phyloP scores from a whole-genome alignment of 352 stramenopile genomes.

The Poterioochromonas sp. region DNA sequence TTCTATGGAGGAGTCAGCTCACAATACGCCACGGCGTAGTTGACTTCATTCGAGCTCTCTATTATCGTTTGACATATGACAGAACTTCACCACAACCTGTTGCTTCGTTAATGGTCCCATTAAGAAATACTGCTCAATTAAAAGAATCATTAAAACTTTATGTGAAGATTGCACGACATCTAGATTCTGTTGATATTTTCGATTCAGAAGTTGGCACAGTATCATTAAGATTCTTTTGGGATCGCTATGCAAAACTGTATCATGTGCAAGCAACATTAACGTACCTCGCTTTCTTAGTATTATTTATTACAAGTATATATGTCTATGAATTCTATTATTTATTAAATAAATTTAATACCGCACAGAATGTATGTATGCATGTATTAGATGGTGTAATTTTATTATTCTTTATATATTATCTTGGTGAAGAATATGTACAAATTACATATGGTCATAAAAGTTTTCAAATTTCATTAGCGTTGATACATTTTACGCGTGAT shows the following conservation, averaged over 20 bases:
- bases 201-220: background rate
- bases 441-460: background rate
- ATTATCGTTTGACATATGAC: background rate
- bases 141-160: background rate
- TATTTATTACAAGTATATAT: conserved; percentile 1
- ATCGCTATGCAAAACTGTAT: background rate
- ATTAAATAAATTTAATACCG: background rate
- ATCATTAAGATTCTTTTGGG: background rate
- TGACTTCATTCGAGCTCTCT: background rate
- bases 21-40: too few relatives aligned
- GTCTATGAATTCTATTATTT: conserved; percentile 6
- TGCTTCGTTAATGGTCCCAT: background rate
- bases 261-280: background rate
- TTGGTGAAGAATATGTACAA: background rate
- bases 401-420: background rate
- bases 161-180: background rate
- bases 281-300: conserved; percentile 3
- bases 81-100: too few relatives aligned
- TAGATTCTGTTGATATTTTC: background rate
- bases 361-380: background rate
- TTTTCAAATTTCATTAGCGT: background rate
- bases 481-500: conserved; percentile 2
- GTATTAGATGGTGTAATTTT: background rate
- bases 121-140: background rate
- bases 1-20: background rate